These are phyloP conservation scores for Catharanthus roseus DNA, from an alignment of 257 asterid genomes.

Conservation along the genomic window DNA sequence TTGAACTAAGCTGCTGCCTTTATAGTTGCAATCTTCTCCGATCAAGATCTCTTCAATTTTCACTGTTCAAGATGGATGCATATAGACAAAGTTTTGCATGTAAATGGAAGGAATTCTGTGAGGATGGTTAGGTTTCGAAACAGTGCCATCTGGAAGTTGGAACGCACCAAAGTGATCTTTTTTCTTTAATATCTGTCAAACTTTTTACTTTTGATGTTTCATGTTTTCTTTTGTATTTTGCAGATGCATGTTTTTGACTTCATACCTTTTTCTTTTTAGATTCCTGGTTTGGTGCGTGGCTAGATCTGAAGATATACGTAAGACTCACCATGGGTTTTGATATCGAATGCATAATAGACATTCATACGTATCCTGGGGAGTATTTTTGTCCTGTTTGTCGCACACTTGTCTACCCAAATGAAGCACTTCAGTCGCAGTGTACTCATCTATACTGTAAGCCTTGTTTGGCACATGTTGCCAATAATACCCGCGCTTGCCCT, in stretches of 20 bases:
- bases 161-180: background rate
- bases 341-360: slow-evolving; percentile 77
- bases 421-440: slow-evolving; percentile 85
- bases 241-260: background rate
- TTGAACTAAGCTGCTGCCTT: background rate
- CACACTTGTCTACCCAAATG: slow-evolving; percentile 81
- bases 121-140: background rate
- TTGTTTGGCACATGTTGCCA: slow-evolving; percentile 74
- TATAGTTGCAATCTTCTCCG: background rate
- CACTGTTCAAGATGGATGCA: background rate
- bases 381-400: slow-evolving; percentile 96
- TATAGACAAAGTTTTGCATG: background rate
- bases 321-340: slow-evolving; percentile 70
- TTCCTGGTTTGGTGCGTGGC: slow-evolving; percentile 12
- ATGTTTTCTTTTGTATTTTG: background rate
- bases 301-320: slow-evolving; percentile 12
- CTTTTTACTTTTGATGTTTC: background rate
- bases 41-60: background rate
- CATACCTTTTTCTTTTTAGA: background rate
- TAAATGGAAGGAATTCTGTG: background rate
- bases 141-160: too few species aligned
- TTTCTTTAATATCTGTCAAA: background rate
- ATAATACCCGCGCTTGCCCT: slow-evolving; percentile 78
- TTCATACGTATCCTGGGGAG: slow-evolving; percentile 81
- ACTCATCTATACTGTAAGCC: slow-evolving; percentile 93